Conservation (phyloP, 2,329 filamentous ascomycete genomes). For the Colletotrichum sp. region DNA sequence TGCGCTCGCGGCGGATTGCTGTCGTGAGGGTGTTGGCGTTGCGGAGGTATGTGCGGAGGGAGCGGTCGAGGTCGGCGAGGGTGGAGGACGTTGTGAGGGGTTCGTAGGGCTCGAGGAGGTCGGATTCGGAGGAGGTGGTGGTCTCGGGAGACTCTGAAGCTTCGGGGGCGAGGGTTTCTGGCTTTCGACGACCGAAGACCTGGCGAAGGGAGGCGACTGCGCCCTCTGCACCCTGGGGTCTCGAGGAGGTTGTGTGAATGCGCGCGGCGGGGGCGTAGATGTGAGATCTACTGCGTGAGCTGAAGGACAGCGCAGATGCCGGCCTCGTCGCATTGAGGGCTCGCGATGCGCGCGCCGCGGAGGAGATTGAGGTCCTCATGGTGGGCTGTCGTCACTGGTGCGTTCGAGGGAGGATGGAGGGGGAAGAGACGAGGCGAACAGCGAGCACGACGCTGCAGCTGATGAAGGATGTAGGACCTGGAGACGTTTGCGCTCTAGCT, state of each 20-base stretch:
- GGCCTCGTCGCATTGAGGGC: not conserved
- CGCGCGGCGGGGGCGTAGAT: not conserved
- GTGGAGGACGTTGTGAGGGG: not conserved
- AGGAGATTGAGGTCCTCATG: not conserved
- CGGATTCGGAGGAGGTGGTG: not conserved
- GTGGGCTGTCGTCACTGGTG: not conserved
- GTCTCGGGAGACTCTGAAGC: not conserved
- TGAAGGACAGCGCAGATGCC: not conserved
- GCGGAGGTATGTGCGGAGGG: not conserved
- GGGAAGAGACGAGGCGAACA: fast-evolving
- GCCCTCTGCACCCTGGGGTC: not conserved
- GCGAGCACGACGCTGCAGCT: fast-evolving
- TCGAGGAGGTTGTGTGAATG: slow-evolving; percentile 7
- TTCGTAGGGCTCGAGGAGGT: not conserved
- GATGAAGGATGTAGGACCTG: fast-evolving
- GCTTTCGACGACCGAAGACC: not conserved
- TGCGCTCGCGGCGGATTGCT: not conserved
- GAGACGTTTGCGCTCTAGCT: not conserved
- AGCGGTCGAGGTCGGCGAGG: not conserved
- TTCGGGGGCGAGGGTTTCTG: not conserved
- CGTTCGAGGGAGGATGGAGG: not conserved
- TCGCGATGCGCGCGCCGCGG: not conserved
- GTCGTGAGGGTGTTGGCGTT: not conserved
- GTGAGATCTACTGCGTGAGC: not conserved
- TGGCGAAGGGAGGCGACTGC: not conserved